A percentile compares a stretch with the other conserved stretches of the same genome.
Conservation (phyloP, 495 filamentous ascomycete genomes). For the Xylaria venustula region DNA sequence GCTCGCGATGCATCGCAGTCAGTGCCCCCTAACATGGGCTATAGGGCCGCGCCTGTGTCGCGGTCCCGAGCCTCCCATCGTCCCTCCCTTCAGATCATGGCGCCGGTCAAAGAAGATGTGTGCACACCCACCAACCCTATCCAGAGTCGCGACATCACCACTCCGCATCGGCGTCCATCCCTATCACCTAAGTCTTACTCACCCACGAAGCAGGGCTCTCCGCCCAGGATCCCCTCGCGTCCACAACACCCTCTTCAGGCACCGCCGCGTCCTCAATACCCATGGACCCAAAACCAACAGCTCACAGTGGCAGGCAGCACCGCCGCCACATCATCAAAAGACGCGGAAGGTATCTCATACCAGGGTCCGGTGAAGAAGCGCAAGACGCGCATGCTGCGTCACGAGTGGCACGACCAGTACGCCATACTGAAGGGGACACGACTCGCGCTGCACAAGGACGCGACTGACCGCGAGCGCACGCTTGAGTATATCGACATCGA, state of each 20-base stretch:
- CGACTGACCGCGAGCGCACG: constrained; percentile 51
- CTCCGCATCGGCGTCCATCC: constrained; percentile 19
- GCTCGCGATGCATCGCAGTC: constrained; percentile 76
- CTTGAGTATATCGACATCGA: constrained; percentile 90
- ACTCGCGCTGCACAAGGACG: constrained; percentile 78
- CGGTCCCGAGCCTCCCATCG: constrained; percentile 58
- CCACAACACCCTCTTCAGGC: constrained; percentile 37
- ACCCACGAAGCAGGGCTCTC: constrained; percentile 12
- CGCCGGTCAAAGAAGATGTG: constrained; percentile 53
- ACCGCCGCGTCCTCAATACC: constrained; percentile 47
- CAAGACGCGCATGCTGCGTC: constrained; percentile 80
- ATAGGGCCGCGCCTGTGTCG: constrained; percentile 49
- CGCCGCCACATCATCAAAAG: constrained; percentile 31
- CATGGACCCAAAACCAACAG: constrained; percentile 43
- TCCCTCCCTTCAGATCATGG: constrained; percentile 56
- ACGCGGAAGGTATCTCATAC: constrained; percentile 56
- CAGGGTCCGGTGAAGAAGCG: constrained; percentile 94
- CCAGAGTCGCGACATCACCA: constrained; percentile 17
- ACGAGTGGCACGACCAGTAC: constrained; percentile 91
- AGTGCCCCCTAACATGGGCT: constrained; percentile 89
- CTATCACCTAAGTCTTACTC: constrained; percentile 31
- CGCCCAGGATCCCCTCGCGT: constrained; percentile 20
- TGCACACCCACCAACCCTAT: constrained; percentile 26
- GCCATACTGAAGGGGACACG: constrained; percentile 82
- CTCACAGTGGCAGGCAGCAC: constrained; percentile 25